Evolutionary conservation across 306 rosid species (phyloP).

Genomic region (Malus asiatica): DNA sequence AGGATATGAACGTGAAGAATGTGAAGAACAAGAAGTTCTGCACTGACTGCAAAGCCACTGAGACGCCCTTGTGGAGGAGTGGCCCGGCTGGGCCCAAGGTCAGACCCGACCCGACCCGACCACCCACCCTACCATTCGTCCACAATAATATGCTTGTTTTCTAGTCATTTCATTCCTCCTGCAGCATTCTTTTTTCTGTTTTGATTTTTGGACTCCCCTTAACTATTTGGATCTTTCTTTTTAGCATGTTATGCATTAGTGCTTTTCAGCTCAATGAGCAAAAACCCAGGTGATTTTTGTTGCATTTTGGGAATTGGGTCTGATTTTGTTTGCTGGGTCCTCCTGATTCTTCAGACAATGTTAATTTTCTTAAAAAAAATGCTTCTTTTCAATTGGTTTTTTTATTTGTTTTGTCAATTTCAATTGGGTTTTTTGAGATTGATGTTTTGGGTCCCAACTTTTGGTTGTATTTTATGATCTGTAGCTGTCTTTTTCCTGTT

Average conservation of each 20-base stretch:
- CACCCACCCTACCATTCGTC: neutral
- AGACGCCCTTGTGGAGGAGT: constrained; percentile 78
- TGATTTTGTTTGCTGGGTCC: neutral
- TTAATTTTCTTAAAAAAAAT: neutral
- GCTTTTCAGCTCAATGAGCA: neutral
- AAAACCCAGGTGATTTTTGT: neutral
- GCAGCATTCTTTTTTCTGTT: neutral
- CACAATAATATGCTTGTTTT: neutral
- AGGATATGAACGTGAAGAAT: constrained; percentile 10
- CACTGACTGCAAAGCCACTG: constrained; percentile 54
- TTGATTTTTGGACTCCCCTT: neutral
- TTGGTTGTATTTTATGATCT: neutral
- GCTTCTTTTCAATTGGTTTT: neutral
- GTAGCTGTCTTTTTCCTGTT: neutral
- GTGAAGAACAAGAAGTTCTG: constrained; percentile 40
- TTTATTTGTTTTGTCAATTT: too few relatives aligned
- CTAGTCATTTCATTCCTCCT: neutral
- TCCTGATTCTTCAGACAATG: neutral
- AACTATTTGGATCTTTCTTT: too few relatives aligned
- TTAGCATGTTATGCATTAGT: neutral
- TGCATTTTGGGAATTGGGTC: neutral
- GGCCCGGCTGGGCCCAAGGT: constrained; percentile 91
- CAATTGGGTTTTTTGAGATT: neutral
- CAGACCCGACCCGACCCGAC: neutral
- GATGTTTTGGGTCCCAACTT: neutral